Evolutionary conservation across 306 rosid species (phyloP), one percentile per base, ranked within the genome.

Genomic region (Cicer yamashitae): DNA sequence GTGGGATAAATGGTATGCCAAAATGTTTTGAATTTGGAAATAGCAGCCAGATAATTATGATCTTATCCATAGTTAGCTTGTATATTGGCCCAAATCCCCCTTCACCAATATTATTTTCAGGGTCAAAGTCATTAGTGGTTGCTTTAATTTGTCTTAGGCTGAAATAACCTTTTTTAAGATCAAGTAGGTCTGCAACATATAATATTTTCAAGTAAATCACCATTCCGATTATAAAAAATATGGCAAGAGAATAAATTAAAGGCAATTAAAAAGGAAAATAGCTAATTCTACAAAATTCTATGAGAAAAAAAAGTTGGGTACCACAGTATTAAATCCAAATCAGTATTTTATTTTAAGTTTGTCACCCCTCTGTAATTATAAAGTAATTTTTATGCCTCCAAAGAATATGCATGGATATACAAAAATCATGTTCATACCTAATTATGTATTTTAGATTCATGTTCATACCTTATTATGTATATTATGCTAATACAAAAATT

Each of bases 1-100:
- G 59, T 18, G 12, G 37, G 48, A 64, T 46, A 61, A 38, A 37
- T 38, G 6, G 34, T 51, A 13, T 41, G 5, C 37, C 8, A 53
- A 13, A 39, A 46, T 45, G 13, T 54, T 66, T 44, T 30, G 44
- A 34, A 13, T 38, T 65, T 43, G 12, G 48, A 30, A 25, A 58
- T 18, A 54, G 4, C 37, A 44, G 18, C 5, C 47, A 41, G 68
- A 62, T 18, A 10, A 34, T 6, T 10, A 68, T 3, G 14, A 15
- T 25, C 40, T 15, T 15, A 74, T 46, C 73, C 14, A 39, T 45
- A 37, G 41, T 79, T 84, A 88, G 93, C 89, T 87, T 91, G 87
- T 82, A 88, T 67, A 91, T 91, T 50, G 96, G 89, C 17, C 92
- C 92, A 72, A 90, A 90, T 40, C 96, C 96, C 63, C 96, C 96